Base-by-base conservation (phyloP, 331 rosid species). In the Malus hybrid region DNA sequence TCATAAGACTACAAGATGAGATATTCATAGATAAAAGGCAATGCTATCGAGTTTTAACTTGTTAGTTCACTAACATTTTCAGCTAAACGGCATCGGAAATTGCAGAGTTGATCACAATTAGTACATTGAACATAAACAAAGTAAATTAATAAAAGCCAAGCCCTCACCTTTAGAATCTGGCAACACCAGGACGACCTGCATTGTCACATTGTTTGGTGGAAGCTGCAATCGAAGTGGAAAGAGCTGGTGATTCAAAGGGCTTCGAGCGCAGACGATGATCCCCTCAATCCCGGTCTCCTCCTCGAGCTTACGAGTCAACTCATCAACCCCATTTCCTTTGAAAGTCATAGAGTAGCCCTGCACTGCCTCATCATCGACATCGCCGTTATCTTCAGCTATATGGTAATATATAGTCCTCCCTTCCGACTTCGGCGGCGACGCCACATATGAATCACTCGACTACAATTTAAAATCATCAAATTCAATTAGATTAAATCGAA, bases 181-280 rank as follows among this genome's bases (percentile, higher is more conserved):
- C 31, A 87, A 87, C 80, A 94, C 90, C 65, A 93, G 80, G 33
- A 92, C 80, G 67, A 94, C 91, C 4, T 84, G 89, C 96, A 94
- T 90, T 5, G 87, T 85, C 1, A 87, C 88, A 81, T 82, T 91
- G 87, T 91, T 90, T 7, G 99, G 99, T 79, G 99, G 99, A 75
- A 94, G 97, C 80, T 92, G 96, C 90, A 94, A 83, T 24, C 91
- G 93, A 83, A 94, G 97, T 46, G 99, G 99, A 73, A 69, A 84
- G 6, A 94, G 89, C 76, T 87, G 88, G 36, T 87, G 86, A 78
- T 90, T 92, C 85, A 94, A 76, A 75, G 96, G 98, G 79, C 89
- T 94, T 13, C 88, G 77, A 81, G 59, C 80, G 65, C 99, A 94
- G 20, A 94, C 96, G 31, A 92, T 79, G 48, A 92, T 71, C 20